phyloP scores from a whole-genome alignment of 345 rosid genomes.

The Balakata baccata region DNA sequence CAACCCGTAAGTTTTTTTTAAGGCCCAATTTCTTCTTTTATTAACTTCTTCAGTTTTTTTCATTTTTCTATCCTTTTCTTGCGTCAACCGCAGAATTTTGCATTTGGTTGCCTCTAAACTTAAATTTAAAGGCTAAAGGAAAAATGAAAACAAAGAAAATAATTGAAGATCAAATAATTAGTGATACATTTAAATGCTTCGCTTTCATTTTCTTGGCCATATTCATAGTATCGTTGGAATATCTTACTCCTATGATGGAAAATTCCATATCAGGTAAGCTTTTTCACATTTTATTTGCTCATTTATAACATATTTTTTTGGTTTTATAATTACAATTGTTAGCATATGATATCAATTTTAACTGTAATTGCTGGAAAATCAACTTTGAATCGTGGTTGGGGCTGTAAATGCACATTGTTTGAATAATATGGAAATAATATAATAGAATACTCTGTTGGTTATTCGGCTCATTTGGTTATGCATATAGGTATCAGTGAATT shows the following conservation, averaged over 20 bases:
- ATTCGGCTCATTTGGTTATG: neutral
- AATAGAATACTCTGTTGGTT: neutral
- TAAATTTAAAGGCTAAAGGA: too few relatives aligned
- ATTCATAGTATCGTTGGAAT: neutral
- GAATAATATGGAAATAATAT: neutral
- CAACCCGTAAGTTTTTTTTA: slow-evolving; percentile 4
- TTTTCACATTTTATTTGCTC: too few relatives aligned
- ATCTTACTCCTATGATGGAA: neutral
- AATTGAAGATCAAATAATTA: neutral
- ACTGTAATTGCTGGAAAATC: neutral
- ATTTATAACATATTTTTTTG: too few relatives aligned
- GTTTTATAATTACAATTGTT: neutral
- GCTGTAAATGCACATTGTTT: neutral
- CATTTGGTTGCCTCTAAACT: slow-evolving; percentile 12
- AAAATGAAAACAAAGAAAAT: neutral
- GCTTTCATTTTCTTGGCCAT: too few relatives aligned
- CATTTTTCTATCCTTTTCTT: too few relatives aligned
- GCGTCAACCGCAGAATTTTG: neutral
- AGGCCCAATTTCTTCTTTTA: too few relatives aligned
- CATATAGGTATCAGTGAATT: too few relatives aligned
- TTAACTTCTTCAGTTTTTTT: too few relatives aligned
- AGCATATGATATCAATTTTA: neutral
- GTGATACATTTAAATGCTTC: neutral
- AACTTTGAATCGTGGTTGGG: too few relatives aligned
- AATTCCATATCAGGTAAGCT: neutral